Evolutionary conservation across 305 asterid species (phyloP).

Genomic region (Nicotiana rustica): DNA sequence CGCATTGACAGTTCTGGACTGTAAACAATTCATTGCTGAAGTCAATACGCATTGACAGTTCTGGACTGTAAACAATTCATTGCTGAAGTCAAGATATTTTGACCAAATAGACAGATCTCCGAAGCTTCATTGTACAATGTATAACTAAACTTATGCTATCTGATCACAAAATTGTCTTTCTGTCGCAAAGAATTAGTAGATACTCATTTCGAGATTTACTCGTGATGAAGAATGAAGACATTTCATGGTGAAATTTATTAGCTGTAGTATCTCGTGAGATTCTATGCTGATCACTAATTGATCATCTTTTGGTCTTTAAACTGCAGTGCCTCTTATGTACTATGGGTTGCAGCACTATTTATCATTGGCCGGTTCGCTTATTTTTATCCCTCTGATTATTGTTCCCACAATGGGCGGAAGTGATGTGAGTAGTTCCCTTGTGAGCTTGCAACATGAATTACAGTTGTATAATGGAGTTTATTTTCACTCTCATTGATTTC

Average conservation of each 20-base stretch:
- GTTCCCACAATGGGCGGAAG: slow-evolving; percentile 99
- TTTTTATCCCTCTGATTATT: slow-evolving; percentile 84
- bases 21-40: background rate
- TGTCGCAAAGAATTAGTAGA: background rate
- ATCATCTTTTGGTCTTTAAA: slow-evolving; percentile 38
- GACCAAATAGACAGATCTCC: background rate
- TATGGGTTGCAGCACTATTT: slow-evolving; percentile 94
- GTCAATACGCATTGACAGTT: background rate
- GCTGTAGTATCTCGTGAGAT: background rate
- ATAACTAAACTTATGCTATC: background rate
- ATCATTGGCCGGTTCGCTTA: slow-evolving; percentile 95
- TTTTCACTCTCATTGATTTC: slow-evolving; percentile 34
- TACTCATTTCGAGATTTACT: background rate
- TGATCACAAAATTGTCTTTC: slow-evolving; percentile 2
- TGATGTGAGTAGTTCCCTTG: slow-evolving; percentile 65
- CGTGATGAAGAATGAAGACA: background rate
- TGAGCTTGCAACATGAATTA: slow-evolving; percentile 28
- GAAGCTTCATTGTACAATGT: background rate
- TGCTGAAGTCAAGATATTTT: background rate
- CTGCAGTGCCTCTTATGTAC: slow-evolving; percentile 73
- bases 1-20: background rate
- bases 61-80: background rate
- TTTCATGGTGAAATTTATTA: background rate
- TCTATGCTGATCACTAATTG: slow-evolving; percentile 27
- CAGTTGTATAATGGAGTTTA: background rate